These are phyloP conservation scores for Trypanosoma theileri DNA, from an alignment of 208 protist genomes.

Conservation along the genomic window DNA sequence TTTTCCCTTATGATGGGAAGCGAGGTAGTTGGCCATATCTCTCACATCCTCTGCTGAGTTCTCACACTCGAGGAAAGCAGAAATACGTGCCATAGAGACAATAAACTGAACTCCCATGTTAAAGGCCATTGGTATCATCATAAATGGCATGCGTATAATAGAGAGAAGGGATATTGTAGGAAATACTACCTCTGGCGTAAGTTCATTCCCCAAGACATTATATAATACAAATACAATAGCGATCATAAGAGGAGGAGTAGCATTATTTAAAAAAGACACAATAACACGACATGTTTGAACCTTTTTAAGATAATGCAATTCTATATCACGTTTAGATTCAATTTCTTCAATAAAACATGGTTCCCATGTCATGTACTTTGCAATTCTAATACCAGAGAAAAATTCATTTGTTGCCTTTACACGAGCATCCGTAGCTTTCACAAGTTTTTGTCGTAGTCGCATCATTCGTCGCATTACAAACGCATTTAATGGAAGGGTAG, in stretches of 20 bases:
- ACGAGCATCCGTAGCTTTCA: constrained; percentile 58
- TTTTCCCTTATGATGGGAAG: constrained; percentile 1
- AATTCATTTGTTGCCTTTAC: constrained; percentile 81
- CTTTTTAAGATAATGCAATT: constrained; percentile 32
- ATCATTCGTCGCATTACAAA: constrained; percentile 28
- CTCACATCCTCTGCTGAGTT: constrained; percentile 30
- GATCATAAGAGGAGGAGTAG: constrained; percentile 53
- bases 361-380: constrained; percentile 89
- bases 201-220: constrained; percentile 43
- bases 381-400: constrained; percentile 74
- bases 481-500: constrained; percentile 50
- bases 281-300: constrained; percentile 33
- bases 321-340: constrained; percentile 27
- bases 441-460: constrained; percentile 15
- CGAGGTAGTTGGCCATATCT: constrained; percentile 28
- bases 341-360: constrained; percentile 34
- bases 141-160: constrained; percentile 88
- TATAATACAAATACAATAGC: constrained; percentile 46
- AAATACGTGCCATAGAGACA: constrained; percentile 70
- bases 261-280: constrained; percentile 42
- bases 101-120: constrained; percentile 38
- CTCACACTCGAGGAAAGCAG: constrained; percentile 62
- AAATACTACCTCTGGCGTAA: constrained; percentile 86
- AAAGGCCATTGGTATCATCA: constrained; percentile 73
- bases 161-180: constrained; percentile 88